phyloP scores from a whole-genome alignment of 2,329 filamentous ascomycete genomes.

The Cladosporium sp. region DNA sequence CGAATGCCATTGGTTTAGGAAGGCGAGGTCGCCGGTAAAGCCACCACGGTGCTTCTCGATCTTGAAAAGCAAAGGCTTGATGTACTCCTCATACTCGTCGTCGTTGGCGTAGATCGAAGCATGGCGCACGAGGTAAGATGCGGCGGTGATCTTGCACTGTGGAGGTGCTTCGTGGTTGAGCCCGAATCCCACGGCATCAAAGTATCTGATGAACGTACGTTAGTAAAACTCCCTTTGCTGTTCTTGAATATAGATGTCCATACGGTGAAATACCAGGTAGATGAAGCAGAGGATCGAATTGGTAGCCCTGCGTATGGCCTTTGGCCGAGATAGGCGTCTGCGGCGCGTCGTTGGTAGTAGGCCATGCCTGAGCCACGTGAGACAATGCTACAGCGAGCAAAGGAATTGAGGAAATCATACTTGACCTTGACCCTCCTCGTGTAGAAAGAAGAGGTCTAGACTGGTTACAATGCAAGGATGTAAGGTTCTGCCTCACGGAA shows the following conservation, averaged over 20 bases:
- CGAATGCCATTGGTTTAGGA: conserved; percentile 15
- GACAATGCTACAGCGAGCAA: conserved; percentile 1
- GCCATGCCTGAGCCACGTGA: conserved; percentile 9
- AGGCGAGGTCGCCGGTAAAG: conserved; percentile 13
- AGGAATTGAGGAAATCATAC: background rate
- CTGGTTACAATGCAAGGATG: background rate
- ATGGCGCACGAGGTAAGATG: conserved; percentile 56
- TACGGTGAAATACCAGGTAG: conserved; percentile 51
- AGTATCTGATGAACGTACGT: conserved; percentile 37
- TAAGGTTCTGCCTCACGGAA: background rate
- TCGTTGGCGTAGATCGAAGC: conserved; percentile 59
- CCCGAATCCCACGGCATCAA: conserved; percentile 39
- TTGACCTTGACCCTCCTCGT: background rate
- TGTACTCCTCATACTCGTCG: conserved; percentile 55
- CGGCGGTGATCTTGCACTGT: conserved; percentile 49
- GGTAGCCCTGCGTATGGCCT: conserved; percentile 17
- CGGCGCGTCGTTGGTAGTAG: background rate
- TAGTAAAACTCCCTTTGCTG: background rate
- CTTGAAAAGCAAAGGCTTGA: conserved; percentile 49
- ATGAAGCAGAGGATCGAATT: conserved; percentile 53
- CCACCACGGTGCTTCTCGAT: conserved; percentile 16
- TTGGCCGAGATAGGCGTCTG: conserved; percentile 10
- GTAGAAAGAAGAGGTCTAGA: background rate
- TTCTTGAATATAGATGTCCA: background rate
- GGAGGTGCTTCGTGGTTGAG: conserved; percentile 41